A percentile compares a stretch with the other conserved stretches of the same genome.
These are phyloP conservation scores for Encephalitozoon hellem DNA, from an alignment of 371 early-diverging fungal species.

Conservation along the genomic window DNA sequence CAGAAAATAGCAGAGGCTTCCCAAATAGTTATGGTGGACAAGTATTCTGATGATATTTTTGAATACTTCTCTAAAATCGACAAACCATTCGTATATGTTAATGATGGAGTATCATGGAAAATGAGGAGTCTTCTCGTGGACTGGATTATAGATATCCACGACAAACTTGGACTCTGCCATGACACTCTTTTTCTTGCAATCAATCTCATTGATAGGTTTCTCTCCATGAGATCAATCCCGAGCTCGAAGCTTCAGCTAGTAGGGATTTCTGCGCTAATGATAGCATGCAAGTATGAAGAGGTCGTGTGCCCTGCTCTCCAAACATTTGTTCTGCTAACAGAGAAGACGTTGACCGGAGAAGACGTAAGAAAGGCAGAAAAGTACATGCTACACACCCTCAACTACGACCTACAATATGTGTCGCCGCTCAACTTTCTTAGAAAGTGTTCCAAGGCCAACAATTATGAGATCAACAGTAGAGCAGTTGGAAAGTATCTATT, in stretches of 20 bases:
- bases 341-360: constrained; percentile 46
- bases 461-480: constrained; percentile 71
- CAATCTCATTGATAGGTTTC: constrained; percentile 87
- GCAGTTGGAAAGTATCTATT: constrained; percentile 85
- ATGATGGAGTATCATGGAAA: constrained; percentile 72
- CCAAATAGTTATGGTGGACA: constrained; percentile 37
- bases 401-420: constrained; percentile 53
- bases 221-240: constrained; percentile 71
- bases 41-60: constrained; percentile 42
- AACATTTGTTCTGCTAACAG: constrained; percentile 49
- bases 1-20: constrained; percentile 2
- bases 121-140: constrained; percentile 80
- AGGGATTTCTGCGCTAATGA: constrained; percentile 78
- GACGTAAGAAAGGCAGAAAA: constrained; percentile 60
- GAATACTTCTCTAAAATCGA: constrained; percentile 22
- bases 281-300: constrained; percentile 94
- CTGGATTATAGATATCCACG: constrained; percentile 80
- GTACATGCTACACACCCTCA: constrained; percentile 57
- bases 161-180: constrained; percentile 75
- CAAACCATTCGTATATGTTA: neutral
- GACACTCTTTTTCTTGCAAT: constrained; percentile 86
- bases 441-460: constrained; percentile 47
- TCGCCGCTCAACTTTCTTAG: constrained; percentile 60
- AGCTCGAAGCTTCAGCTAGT: constrained; percentile 82
- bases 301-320: constrained; percentile 62